These are phyloP conservation scores for Neospermospora avenae DNA, from an alignment of 2,329 filamentous ascomycete species.

Conservation along the genomic window DNA sequence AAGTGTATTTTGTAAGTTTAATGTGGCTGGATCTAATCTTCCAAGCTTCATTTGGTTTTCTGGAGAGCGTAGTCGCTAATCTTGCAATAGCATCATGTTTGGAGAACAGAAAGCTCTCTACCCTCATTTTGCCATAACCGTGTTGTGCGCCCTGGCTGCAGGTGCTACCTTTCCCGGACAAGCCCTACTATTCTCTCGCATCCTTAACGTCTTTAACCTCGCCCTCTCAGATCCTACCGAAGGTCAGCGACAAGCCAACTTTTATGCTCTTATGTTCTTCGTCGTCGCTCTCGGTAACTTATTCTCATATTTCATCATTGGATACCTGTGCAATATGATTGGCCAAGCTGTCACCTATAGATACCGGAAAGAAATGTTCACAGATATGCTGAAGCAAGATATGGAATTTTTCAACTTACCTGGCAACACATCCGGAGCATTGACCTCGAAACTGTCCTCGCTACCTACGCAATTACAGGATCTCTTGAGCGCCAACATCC, in stretches of 20 bases:
- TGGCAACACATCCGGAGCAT: slow-evolving; percentile 79
- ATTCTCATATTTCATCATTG: slow-evolving; percentile 46
- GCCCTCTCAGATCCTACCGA: slow-evolving; percentile 26
- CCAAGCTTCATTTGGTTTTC: too few relatives aligned
- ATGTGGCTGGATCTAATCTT: not conserved
- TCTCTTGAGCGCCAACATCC: slow-evolving; percentile 43
- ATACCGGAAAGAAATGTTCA: slow-evolving; percentile 64
- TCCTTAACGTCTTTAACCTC: slow-evolving; percentile 30
- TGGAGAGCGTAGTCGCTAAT: not conserved
- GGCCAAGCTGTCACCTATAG: slow-evolving; percentile 44
- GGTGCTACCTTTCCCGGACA: slow-evolving; percentile 40
- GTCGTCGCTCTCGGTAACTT: slow-evolving; percentile 10
- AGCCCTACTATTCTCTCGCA: slow-evolving; percentile 31
- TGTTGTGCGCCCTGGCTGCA: slow-evolving; percentile 22
- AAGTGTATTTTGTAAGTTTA: slow-evolving; percentile 14
- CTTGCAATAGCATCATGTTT: slow-evolving; percentile 6
- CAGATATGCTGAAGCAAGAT: slow-evolving; percentile 83
- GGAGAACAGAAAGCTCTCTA: slow-evolving; percentile 8
- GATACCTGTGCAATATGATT: slow-evolving; percentile 6
- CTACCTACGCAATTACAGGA: slow-evolving; percentile 62
- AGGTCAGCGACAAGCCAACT: slow-evolving; percentile 7
- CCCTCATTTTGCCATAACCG: slow-evolving; percentile 15
- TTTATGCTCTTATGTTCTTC: slow-evolving; percentile 19
- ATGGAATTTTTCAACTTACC: slow-evolving; percentile 85
- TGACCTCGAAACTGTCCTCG: slow-evolving; percentile 83